Base-by-base conservation (phyloP, 805 yeast genomes). In the Kluyveromyces siamensis region DNA sequence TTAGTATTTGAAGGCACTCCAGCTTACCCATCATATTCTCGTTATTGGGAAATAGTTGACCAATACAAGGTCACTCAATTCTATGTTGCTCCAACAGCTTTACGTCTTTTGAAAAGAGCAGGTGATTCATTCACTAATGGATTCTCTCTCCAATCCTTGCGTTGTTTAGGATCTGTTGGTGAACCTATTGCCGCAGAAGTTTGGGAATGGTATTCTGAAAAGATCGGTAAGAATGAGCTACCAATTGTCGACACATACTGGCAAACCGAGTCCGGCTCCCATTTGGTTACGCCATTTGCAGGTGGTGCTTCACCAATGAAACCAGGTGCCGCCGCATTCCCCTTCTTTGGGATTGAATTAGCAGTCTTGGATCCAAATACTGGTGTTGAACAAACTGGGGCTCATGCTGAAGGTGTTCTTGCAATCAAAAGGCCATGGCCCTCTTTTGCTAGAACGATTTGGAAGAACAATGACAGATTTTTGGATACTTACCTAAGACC, bases 211-310 rank as follows among this genome's bases (percentile, higher is more conserved):
- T 84, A 83, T 66, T 77, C 79, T 61, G 83, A 81, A 54, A 72
- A 76, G 57, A 78, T 84, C 58, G 93, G 91, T 59, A 77, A 79
- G 62, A 76, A 79, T 47, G 72, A 82, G 65, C 78, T 85, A 59
- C 83, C 84, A 63, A 79, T 86, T 53, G 74, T 83, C 60, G 95
- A 86, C 68, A 86, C 95, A 37, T 85, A 84, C 73, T 86, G 95
- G 95, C 90, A 84, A 72, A 86, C 95, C 3, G 95, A 86, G 68
- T 79, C 87, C 14, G 93, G 93, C 41, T 80, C 90, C 44, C 93
- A 85, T 63, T 71, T 86, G 62, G 78, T 86, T 51, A 77, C 89
- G 39, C 89, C 91, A 51, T 65, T 86, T 51, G 88, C 93, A 44
- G 83, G 82, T 57, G 82, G 82, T 55, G 76, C 83, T 39, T 80